phyloP scores from a whole-genome alignment of 176 grass and related monocot genomes.

The Elaeis guineensis region DNA sequence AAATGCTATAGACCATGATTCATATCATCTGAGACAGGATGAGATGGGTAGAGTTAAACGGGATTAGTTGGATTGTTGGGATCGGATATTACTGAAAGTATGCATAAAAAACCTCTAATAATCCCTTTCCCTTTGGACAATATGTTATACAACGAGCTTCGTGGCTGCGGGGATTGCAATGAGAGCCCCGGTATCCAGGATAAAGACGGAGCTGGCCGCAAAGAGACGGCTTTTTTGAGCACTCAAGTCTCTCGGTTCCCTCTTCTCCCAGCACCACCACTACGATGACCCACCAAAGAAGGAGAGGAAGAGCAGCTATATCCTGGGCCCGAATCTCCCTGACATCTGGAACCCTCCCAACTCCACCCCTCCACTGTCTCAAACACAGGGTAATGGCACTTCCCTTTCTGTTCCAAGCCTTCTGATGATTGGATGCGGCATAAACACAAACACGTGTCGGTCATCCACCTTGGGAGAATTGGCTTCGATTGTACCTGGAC shows the following conservation, averaged over 20 bases:
- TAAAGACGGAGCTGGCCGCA: background rate
- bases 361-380: background rate
- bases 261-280: background rate
- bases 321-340: slow-evolving; percentile 64
- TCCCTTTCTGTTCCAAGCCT: background rate
- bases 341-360: slow-evolving; percentile 41
- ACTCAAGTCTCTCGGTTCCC: background rate
- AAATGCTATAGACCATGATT: too few relatives aligned
- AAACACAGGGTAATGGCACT: slow-evolving; percentile 9
- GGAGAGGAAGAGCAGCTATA: slow-evolving; percentile 20
- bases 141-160: too few relatives aligned
- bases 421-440: background rate
- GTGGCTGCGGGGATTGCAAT: background rate
- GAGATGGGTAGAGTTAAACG: too few relatives aligned
- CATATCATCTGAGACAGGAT: too few relatives aligned
- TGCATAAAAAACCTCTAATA: too few relatives aligned
- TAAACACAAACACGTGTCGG: background rate
- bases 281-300: background rate
- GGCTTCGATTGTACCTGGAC: too few relatives aligned
- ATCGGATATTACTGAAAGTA: too few relatives aligned
- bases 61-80: too few relatives aligned
- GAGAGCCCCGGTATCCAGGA: background rate
- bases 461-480: too few relatives aligned
- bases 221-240: background rate
- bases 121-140: too few relatives aligned